phyloP scores from a whole-genome alignment of 306 rosid species.

The Neltuma alba region DNA sequence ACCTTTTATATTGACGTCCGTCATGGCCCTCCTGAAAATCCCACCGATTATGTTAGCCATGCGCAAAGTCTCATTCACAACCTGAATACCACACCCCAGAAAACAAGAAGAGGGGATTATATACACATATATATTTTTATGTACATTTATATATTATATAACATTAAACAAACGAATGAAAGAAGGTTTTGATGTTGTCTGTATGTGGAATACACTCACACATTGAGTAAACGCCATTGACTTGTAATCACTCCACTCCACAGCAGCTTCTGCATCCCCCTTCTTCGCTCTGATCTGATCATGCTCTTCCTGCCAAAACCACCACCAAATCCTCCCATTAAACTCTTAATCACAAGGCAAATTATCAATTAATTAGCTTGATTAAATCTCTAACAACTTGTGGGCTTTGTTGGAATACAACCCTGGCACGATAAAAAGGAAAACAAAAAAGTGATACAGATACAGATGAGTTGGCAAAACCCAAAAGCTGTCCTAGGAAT shows the following conservation, averaged over 20 bases:
- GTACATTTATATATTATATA: neutral
- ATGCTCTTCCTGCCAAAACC: constrained; percentile 82
- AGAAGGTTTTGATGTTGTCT: neutral
- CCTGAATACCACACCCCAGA: constrained; percentile 42
- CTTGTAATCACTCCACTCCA: constrained; percentile 90
- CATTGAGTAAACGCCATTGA: constrained; percentile 96
- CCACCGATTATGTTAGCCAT: constrained; percentile 85
- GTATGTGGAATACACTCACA: constrained; percentile 47
- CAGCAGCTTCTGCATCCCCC: constrained; percentile 40
- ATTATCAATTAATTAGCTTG: neutral
- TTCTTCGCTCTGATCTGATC: constrained; percentile 72
- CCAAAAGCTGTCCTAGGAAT: neutral
- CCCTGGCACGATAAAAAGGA: neutral
- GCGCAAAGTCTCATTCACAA: constrained; percentile 90
- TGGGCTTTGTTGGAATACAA: no score
- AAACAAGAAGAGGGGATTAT: neutral
- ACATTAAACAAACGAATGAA: neutral
- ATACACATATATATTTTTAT: no score
- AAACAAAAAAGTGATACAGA: neutral
- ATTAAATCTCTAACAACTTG: neutral
- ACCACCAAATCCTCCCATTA: neutral
- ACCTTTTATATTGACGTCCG: constrained; percentile 84
- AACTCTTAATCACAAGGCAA: neutral
- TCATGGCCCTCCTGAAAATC: constrained; percentile 79
- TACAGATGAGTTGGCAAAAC: neutral